These are phyloP conservation scores for Parathielavia appendiculata DNA, from an alignment of 495 filamentous ascomycete genomes.

Conservation along the genomic window DNA sequence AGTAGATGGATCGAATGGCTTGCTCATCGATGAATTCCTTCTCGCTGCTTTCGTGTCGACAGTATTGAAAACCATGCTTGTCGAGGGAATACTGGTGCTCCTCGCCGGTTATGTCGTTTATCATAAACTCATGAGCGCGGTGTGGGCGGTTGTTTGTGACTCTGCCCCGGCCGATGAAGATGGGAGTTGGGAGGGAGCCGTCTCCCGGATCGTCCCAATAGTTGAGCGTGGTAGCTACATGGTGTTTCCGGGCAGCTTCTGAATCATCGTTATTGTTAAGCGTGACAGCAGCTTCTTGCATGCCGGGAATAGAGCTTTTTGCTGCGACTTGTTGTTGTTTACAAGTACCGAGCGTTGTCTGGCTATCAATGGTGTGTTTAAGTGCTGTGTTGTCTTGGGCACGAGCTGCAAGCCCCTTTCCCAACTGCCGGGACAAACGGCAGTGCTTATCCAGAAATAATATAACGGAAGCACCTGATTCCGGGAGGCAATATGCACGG, in stretches of 20 bases:
- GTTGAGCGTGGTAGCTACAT: slow-evolving; percentile 54
- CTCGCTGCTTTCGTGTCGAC: slow-evolving; percentile 32
- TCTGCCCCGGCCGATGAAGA: slow-evolving; percentile 37
- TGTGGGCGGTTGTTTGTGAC: slow-evolving; percentile 44
- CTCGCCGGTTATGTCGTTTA: slow-evolving; percentile 37
- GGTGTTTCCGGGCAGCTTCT: slow-evolving; percentile 11
- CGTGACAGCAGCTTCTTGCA: background rate
- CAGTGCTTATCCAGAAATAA: background rate
- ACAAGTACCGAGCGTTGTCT: too few species aligned
- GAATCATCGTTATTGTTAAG: background rate
- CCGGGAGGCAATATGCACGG: background rate
- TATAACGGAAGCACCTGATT: background rate
- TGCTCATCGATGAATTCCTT: slow-evolving; percentile 58
- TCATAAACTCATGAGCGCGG: slow-evolving; percentile 35
- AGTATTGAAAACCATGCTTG: slow-evolving; percentile 39
- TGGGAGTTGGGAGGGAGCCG: slow-evolving; percentile 51
- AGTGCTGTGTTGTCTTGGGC: background rate
- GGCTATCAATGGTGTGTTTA: too few species aligned
- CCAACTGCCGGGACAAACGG: background rate
- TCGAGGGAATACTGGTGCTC: slow-evolving; percentile 36
- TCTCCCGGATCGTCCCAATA: slow-evolving; percentile 59
- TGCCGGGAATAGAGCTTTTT: too few species aligned
- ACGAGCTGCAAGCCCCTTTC: background rate
- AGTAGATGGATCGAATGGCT: slow-evolving; percentile 55
- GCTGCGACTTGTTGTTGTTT: too few species aligned